Base-by-base conservation (phyloP, 2,329 filamentous ascomycete genomes). In the Fusarium chuoi region DNA sequence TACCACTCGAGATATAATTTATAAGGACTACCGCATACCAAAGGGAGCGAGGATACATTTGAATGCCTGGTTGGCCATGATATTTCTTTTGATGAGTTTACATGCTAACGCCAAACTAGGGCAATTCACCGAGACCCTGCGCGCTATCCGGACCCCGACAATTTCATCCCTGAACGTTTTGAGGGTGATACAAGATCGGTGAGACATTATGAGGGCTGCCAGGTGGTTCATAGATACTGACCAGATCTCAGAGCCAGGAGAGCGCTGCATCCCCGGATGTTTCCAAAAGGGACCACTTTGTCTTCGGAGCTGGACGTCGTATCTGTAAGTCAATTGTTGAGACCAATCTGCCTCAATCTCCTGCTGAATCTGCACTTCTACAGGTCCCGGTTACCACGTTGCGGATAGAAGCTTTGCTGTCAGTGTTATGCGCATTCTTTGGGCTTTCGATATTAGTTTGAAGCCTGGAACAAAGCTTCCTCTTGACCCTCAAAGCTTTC, bases 361-460 rank as follows among this genome's bases (percentile, higher is more conserved):
- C 8, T 52, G 14, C 13, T 52, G 7, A 38, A 7, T 22, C 9
- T 20, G 5, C 33, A 2, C 2, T 26, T 2, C 17, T 26, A 13
- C 12, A 52, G 49, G 49, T 15, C 49, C 33, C 7, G 49, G 49
- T 4, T 38, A 52, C 33, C 49, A 52, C 20, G 24, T 52, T 5
- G 49, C 33, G 13, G 49, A 52, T 20, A 52, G 49, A 17, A 52
- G 49, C 10, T 52, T 52, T 38, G n/a, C 49, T 38, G 49, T 52
- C 3, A 52, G 49, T 22, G 33, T 52, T 22, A 52, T 52, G 49
- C 49, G 49, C 4, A 52, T 52, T 22, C 33, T 52, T 20, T 52
- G 49, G 49, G 49, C 49, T 22, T 52, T 52, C 14, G 49, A 52
- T 13, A 52, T 38, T 15, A 26, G n/a, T 26, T 17, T 38, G 9